phyloP scores from a whole-genome alignment of 495 filamentous ascomycete genomes.

The Neurospora intermedia region DNA sequence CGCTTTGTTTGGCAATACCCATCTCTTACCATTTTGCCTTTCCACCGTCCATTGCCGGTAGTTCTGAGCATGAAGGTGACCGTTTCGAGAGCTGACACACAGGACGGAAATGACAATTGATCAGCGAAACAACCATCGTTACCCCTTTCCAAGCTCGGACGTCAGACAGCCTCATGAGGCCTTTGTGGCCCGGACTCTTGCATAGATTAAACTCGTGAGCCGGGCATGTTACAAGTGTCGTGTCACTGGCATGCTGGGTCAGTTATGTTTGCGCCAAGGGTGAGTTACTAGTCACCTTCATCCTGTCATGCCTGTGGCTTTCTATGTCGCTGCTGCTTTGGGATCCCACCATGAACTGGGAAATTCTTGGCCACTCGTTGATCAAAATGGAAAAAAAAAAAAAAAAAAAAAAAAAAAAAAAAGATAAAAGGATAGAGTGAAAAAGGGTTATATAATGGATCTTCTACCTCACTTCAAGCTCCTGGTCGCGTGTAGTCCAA shows the following conservation, averaged over 20 bases:
- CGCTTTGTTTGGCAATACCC: conserved; percentile 1
- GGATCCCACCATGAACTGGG: background rate
- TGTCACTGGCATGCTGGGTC: background rate
- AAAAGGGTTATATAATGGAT: background rate
- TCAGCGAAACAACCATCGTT: background rate
- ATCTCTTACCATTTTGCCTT: background rate
- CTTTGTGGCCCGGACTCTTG: background rate
- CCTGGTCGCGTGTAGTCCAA: conserved; percentile 49
- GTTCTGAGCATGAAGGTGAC: conserved; percentile 13
- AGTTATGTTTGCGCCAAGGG: background rate
- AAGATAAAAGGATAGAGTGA: background rate
- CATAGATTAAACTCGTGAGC: background rate
- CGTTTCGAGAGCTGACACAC: conserved; percentile 5
- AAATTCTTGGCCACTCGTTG: background rate
- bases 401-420: background rate
- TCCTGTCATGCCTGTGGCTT: background rate
- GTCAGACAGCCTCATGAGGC: background rate
- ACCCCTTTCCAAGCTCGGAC: background rate
- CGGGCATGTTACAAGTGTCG: background rate
- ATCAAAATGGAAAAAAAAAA: background rate
- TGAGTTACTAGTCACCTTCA: background rate
- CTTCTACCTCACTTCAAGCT: conserved; percentile 2
- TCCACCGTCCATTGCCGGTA: background rate
- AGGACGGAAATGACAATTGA: background rate
- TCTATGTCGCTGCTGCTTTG: background rate